Conservation (phyloP, 179 eudicot genomes). For the Silene coronaria region DNA sequence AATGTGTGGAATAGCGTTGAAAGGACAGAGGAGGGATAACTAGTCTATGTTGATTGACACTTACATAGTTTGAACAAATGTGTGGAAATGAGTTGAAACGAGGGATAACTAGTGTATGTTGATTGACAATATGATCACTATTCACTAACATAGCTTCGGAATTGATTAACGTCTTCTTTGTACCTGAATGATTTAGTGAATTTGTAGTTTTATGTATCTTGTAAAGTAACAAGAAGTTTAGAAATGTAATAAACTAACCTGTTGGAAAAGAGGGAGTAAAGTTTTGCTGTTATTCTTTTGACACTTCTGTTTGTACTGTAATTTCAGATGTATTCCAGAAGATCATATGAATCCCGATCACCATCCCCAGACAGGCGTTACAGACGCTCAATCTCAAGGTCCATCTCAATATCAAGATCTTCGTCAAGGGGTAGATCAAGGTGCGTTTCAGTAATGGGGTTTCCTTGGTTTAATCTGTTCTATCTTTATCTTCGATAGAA, state of each 20-base stretch:
- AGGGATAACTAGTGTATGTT: neutral
- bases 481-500: neutral
- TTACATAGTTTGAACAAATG: no score
- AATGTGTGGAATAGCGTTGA: no score
- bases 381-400: slow-evolving; percentile 44
- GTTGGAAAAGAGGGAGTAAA: neutral
- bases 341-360: slow-evolving; percentile 63
- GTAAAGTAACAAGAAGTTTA: no score
- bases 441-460: slow-evolving; percentile 23
- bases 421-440: slow-evolving; percentile 63
- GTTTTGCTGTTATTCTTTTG: neutral
- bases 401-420: slow-evolving; percentile 48
- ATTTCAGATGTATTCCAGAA: slow-evolving; percentile 68
- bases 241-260: no score
- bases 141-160: no score
- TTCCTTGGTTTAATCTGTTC: neutral
- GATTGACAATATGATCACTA: neutral
- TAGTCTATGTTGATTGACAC: neutral
- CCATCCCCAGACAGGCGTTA: slow-evolving; percentile 54
- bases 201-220: no score
- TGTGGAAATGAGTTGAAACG: no score
- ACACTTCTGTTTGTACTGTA: neutral
- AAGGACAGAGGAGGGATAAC: no score
- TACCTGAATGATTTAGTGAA: no score
- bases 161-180: no score